Base-by-base conservation (phyloP, 2,329 filamentous ascomycete genomes). In the Fusarium veterinarium region DNA sequence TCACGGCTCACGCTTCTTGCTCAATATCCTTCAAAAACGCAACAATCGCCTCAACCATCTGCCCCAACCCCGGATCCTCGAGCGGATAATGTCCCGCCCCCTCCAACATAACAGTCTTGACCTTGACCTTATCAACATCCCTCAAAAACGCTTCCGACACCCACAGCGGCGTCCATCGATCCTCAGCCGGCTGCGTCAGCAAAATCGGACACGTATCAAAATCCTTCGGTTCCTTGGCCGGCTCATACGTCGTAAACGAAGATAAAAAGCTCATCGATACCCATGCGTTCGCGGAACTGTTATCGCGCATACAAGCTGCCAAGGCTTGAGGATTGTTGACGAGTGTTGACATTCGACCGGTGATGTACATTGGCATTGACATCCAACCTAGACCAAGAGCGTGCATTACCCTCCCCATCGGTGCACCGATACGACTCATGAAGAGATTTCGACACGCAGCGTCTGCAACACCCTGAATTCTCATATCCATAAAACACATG, bases 401-500 rank as follows among this genome's bases (percentile, higher is more conserved):
- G 6, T 44, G 44, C 63, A 68, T 68, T 1, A 49, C 0, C 0
- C 19, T 12, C 4, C 55, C 25, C 12, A 66, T 62, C 8, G 56
- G 65, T 1, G n/a, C 31, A 1, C 63, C 55, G 1, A 68, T 12
- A 3, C 63, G 63, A 3, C 65, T 68, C 35, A 67, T 68, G 5
- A 68, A 8, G 5, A 67, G 19, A 23, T 68, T 68, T 1, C 65
- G 63, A 14, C 63, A 67, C 4, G 63, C 37, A 1, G 8, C 31
- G 1, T 67, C 65, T 2, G 31, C 13, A 0, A 68, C 65, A 6
- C 16, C 7, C 9, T 25, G 56, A 1, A 67, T 68, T 3, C 63
- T 49, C 65, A 68, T 67, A n/a, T 68, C 63, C 41, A 68, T 68
- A 20, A 68, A 68, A 1, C 45, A 61, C 56, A 68, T 67, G 0